Conservation (phyloP, 2,329 filamentous ascomycete species). For the Phialophora tarda region DNA sequence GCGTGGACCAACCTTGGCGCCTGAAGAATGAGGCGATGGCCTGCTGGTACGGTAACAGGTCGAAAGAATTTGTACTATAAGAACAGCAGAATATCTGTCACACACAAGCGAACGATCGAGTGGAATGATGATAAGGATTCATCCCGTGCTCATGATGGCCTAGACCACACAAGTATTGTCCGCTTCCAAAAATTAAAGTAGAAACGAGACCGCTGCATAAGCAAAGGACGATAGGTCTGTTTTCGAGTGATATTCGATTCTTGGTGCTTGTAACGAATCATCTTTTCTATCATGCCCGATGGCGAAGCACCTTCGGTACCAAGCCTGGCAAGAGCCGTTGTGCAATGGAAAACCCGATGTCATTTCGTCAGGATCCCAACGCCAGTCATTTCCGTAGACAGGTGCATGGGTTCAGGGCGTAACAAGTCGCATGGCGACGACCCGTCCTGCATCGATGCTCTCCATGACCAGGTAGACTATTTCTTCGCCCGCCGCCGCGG, state of each 20-base stretch:
- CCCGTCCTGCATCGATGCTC: not conserved
- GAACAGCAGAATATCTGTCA: not conserved
- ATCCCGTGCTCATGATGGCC: not conserved
- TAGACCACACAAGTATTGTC: not conserved
- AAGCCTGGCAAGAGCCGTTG: not conserved
- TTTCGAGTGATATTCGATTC: conserved; percentile 1
- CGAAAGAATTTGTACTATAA: not conserved
- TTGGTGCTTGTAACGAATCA: not conserved
- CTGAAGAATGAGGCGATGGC: not conserved
- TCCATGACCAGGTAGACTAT: not conserved
- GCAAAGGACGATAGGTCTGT: not conserved
- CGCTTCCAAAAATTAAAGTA: not conserved
- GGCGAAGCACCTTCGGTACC: not conserved
- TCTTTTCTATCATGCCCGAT: not conserved
- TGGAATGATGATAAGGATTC: not conserved
- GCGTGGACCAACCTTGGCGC: not conserved
- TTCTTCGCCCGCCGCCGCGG: not conserved
- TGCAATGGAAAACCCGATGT: not conserved
- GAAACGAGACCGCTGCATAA: not conserved
- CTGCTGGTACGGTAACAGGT: too few species aligned
- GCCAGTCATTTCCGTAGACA: not conserved
- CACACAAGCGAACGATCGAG: not conserved
- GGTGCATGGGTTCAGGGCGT: not conserved
- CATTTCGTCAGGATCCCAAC: not conserved
- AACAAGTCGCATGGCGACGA: not conserved